Evolutionary conservation across 768 basidiomycete species (phyloP).

Genomic region (Polyporus arcularius): DNA sequence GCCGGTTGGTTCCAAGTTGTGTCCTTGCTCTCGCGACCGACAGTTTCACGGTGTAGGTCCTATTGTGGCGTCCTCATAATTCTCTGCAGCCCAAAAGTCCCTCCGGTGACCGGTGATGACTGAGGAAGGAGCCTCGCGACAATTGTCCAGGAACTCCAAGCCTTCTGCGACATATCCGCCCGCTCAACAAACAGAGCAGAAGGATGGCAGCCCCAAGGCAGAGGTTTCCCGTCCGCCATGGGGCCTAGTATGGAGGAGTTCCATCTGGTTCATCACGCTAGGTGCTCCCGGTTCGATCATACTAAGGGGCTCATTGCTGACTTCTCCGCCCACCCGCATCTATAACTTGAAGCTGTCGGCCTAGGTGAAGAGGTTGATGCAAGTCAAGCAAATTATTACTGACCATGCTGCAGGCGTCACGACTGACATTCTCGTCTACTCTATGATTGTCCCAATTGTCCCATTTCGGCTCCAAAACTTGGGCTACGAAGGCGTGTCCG

Average conservation of each 20-base stretch:
- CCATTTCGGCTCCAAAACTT: constrained; percentile 39
- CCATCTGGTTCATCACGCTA: constrained; percentile 35
- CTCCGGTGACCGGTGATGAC: no score
- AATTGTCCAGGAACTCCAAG: no score
- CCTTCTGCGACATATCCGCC: no score
- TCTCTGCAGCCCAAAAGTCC: no score
- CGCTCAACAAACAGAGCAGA: no score
- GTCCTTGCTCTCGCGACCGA: no score
- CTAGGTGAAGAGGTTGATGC: constrained; percentile 19
- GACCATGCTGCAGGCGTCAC: constrained; percentile 28
- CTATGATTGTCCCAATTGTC: constrained; percentile 41
- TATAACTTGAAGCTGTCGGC: constrained; percentile 26
- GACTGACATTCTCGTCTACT: constrained; percentile 39
- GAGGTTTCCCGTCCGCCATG: constrained; percentile 19
- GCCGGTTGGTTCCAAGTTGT: no score
- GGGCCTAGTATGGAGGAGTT: constrained; percentile 38
- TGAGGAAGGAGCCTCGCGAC: no score
- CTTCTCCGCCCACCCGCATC: neutral
- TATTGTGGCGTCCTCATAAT: no score
- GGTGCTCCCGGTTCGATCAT: constrained; percentile 19
- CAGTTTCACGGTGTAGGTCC: no score
- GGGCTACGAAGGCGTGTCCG: constrained; percentile 36
- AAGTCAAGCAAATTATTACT: neutral
- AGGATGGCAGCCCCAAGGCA: no score
- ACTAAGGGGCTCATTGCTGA: neutral